Percentiles rank a stretch among this genome's conserved stretches.
Conservation (phyloP, 2,329 filamentous ascomycete species). For the Diplodia sapinea region DNA sequence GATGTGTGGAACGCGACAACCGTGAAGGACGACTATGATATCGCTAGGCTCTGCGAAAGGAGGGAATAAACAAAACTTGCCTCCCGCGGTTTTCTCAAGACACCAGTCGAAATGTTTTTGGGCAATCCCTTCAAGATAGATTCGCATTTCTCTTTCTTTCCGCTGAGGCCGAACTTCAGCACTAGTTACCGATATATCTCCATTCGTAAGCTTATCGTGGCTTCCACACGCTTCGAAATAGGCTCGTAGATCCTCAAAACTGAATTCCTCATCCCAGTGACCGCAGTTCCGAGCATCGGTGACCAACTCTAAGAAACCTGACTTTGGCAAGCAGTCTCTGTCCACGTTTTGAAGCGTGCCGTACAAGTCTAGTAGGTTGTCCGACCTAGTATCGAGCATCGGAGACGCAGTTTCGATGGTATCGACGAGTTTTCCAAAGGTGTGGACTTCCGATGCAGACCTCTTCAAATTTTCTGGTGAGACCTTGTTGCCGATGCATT, state of each 20-base stretch:
- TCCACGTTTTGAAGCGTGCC: not conserved
- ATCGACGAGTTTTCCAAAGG: not conserved
- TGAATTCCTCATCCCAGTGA: too few relatives aligned
- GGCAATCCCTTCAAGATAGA: not conserved
- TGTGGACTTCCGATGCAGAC: not conserved
- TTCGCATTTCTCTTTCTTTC: not conserved
- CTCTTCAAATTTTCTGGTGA: not conserved
- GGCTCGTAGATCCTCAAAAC: too few relatives aligned
- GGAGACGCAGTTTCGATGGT: too few relatives aligned
- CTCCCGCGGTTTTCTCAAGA: not conserved
- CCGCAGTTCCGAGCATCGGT: too few relatives aligned
- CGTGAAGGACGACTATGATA: not conserved
- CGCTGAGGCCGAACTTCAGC: too few relatives aligned
- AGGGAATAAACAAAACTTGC: not conserved
- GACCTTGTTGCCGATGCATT: not conserved
- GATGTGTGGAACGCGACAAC: not conserved
- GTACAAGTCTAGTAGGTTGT: not conserved
- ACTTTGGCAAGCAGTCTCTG: too few relatives aligned
- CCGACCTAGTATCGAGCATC: not conserved
- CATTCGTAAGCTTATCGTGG: not conserved
- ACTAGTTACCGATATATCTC: too few relatives aligned
- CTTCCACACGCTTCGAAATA: not conserved
- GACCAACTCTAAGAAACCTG: too few relatives aligned
- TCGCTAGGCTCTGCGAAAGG: not conserved
- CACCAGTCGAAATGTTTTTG: fast-evolving